These are phyloP conservation scores for Dactylellina parvicollis DNA, from an alignment of 2,329 filamentous ascomycete genomes.

Conservation along the genomic window DNA sequence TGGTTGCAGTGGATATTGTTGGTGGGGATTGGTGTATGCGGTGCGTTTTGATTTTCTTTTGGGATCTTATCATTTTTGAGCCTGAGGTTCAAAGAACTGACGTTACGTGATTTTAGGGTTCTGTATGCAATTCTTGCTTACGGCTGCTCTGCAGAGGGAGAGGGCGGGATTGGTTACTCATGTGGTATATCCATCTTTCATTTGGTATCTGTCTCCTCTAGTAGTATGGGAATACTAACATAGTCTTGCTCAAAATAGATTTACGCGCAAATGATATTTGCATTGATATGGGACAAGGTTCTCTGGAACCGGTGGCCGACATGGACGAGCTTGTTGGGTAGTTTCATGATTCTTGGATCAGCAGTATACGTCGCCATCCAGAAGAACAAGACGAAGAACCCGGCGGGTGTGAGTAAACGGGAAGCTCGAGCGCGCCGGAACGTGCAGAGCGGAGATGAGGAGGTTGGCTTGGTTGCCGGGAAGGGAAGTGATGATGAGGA, in stretches of 20 bases:
- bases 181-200: constrained; percentile 61
- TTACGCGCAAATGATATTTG: constrained; percentile 77
- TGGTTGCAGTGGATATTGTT: constrained; percentile 73
- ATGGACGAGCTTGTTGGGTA: constrained; percentile 70
- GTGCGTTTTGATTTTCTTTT: constrained; percentile 59
- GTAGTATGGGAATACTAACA: constrained; percentile 61
- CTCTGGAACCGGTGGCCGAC: constrained; percentile 71
- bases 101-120: constrained; percentile 78
- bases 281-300: constrained; percentile 71
- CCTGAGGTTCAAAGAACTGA: constrained; percentile 63
- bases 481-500: constrained; percentile 37
- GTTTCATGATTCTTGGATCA: constrained; percentile 71
- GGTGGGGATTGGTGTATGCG: constrained; percentile 74
- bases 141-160: constrained; percentile 77
- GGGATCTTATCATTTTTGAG: constrained; percentile 64
- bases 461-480: constrained; percentile 34
- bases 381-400: constrained; percentile 55
- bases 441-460: constrained; percentile 43
- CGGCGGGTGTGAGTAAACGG: constrained; percentile 21
- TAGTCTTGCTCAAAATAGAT: constrained; percentile 71
- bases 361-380: constrained; percentile 72
- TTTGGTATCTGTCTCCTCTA: constrained; percentile 67
- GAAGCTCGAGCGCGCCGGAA: constrained; percentile 35
- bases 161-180: constrained; percentile 70
- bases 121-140: constrained; percentile 85